These are phyloP conservation scores for Fusarium sp. DNA, from an alignment of 2,329 filamentous ascomycete species.

Conservation along the genomic window DNA sequence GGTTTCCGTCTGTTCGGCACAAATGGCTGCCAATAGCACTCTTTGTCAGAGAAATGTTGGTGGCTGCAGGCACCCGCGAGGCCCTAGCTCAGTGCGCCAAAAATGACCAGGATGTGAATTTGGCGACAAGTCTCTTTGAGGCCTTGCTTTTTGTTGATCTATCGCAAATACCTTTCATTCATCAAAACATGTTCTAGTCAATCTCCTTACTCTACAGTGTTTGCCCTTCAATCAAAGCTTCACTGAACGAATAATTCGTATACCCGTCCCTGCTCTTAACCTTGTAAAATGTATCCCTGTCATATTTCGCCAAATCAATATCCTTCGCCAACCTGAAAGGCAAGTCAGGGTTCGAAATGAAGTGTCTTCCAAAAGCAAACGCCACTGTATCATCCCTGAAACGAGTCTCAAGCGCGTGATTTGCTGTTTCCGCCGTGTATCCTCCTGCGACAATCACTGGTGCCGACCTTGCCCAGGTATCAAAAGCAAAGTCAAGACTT, in stretches of 20 bases:
- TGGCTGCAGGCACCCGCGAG: background rate
- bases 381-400: slow-evolving; percentile 46
- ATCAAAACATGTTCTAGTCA: too few species aligned
- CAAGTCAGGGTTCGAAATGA: slow-evolving; percentile 45
- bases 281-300: slow-evolving; percentile 47
- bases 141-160: background rate
- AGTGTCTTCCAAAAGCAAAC: slow-evolving; percentile 48
- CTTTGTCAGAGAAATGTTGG: background rate
- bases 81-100: background rate
- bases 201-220: too few species aligned
- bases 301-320: slow-evolving; percentile 41
- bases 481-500: slow-evolving; percentile 47
- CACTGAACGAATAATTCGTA: slow-evolving; percentile 42
- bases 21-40: background rate
- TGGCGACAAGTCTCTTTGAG: background rate
- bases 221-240: background rate
- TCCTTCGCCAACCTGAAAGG: slow-evolving; percentile 36
- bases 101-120: background rate
- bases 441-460: slow-evolving; percentile 52
- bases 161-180: background rate
- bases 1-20: too few species aligned
- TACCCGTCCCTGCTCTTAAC: slow-evolving; percentile 37
- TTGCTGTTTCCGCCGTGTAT: slow-evolving; percentile 44
- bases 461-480: slow-evolving; percentile 44
- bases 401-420: slow-evolving; percentile 43